Conservation (phyloP, 2,329 filamentous ascomycete genomes). For the Aspergillus alliaceus region DNA sequence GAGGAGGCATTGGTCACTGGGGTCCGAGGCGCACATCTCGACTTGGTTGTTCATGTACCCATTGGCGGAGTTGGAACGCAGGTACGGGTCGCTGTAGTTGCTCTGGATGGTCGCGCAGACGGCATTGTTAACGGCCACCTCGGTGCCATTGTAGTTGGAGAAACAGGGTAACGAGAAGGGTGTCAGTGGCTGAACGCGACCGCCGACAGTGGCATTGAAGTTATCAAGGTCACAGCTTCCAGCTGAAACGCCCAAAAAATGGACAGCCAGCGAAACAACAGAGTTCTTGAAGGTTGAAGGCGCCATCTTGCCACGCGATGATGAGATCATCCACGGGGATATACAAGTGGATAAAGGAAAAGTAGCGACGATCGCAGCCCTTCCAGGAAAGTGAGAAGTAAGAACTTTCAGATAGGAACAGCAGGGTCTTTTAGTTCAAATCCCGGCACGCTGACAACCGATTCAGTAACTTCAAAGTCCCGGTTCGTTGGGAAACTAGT, state of each 20-base stretch:
- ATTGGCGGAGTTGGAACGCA: constrained; percentile 16
- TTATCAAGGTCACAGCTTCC: neutral
- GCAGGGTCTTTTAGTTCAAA: neutral
- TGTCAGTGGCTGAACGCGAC: constrained; percentile 9
- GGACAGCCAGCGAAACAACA: neutral
- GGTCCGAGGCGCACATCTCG: constrained; percentile 21
- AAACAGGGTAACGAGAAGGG: constrained; percentile 16
- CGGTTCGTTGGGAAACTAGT: neutral
- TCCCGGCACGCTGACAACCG: neutral
- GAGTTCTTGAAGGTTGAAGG: constrained; percentile 4
- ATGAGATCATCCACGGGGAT: constrained; percentile 1
- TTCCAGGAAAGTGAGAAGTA: neutral
- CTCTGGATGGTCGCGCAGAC: constrained; percentile 9
- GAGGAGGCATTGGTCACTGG: constrained; percentile 16
- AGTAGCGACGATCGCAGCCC: constrained; percentile 1
- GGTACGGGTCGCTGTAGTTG: constrained; percentile 15
- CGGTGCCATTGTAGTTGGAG: constrained; percentile 12
- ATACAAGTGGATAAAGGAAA: neutral
- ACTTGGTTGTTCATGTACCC: constrained; percentile 24
- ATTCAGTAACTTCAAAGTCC: neutral
- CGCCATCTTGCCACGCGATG: constrained; percentile 7
- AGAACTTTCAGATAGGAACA: neutral
- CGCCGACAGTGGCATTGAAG: constrained; percentile 10
- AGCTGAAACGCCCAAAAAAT: constrained; percentile 1
- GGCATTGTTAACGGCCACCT: constrained; percentile 1